These are phyloP conservation scores for Coemansia sp. DNA, from an alignment of 192 early-diverging fungal genomes.

Conservation along the genomic window DNA sequence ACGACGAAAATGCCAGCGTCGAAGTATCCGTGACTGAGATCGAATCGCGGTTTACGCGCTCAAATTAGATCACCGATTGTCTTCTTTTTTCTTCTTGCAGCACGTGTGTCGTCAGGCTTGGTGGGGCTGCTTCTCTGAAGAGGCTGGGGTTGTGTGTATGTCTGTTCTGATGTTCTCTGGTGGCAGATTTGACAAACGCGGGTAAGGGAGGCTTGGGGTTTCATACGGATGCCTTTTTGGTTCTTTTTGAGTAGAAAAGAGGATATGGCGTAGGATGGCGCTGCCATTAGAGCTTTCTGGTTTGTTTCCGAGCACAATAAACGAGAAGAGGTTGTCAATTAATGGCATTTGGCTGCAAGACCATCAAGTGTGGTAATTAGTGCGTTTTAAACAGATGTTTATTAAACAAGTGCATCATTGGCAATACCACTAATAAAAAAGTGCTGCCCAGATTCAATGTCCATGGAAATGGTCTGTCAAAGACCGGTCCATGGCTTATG, in stretches of 20 bases:
- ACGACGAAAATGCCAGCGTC: conserved; percentile 69
- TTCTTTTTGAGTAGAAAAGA: neutral
- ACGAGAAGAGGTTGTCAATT: neutral
- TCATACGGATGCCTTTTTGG: neutral
- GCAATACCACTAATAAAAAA: neutral
- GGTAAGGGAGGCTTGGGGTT: neutral
- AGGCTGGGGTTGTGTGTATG: neutral
- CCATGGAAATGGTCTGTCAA: too few relatives aligned
- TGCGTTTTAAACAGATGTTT: neutral
- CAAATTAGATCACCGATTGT: conserved; percentile 4
- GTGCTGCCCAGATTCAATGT: neutral
- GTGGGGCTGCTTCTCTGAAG: neutral
- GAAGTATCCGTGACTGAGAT: conserved; percentile 47
- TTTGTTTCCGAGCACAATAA: too few relatives aligned
- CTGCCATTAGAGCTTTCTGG: too few relatives aligned
- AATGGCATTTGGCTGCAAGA: neutral
- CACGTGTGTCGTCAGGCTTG: neutral
- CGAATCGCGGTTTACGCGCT: conserved; percentile 21
- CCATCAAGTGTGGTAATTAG: neutral
- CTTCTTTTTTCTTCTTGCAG: neutral
- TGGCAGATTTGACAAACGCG: neutral
- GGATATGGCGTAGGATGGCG: too few relatives aligned
- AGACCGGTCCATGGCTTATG: too few relatives aligned
- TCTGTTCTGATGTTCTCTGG: neutral
- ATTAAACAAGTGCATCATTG: neutral